A percentile compares a stretch with the other conserved stretches of the same genome.
Conservation (phyloP, 2,329 filamentous ascomycete genomes). For the Fusarium equiseti region DNA sequence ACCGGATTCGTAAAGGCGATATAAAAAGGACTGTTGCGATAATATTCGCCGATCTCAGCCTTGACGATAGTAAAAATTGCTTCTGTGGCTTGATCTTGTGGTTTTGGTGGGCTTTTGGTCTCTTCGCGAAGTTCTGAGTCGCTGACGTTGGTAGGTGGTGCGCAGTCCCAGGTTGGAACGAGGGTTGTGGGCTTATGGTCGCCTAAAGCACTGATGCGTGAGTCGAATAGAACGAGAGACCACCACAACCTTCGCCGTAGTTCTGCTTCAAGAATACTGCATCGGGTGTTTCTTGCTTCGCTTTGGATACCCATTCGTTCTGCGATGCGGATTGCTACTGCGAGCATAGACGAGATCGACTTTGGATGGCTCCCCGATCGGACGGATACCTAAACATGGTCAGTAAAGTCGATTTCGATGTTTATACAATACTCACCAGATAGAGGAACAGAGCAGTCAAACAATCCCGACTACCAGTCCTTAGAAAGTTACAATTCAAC, state of each 20-base stretch:
- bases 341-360: constrained; percentile 65
- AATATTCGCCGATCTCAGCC: constrained; percentile 55
- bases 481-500: constrained; percentile 62
- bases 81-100: constrained; percentile 54
- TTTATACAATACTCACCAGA: constrained; percentile 55
- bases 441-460: constrained; percentile 70
- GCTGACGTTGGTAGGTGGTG: constrained; percentile 57
- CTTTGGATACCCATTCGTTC: constrained; percentile 67
- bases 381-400: constrained; percentile 59
- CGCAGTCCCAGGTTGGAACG: constrained; percentile 57
- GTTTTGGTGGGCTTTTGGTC: constrained; percentile 52
- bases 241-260: constrained; percentile 73
- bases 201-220: constrained; percentile 65
- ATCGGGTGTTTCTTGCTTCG: constrained; percentile 54
- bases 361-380: constrained; percentile 58
- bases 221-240: constrained; percentile 68
- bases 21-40: constrained; percentile 52
- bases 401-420: background rate
- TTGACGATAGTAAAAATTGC: constrained; percentile 57
- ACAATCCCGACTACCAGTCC: constrained; percentile 63
- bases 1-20: constrained; percentile 53
- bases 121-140: constrained; percentile 60
- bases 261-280: constrained; percentile 63
- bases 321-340: constrained; percentile 67
- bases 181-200: constrained; percentile 51